Evolutionary conservation across 768 basidiomycete species (phyloP).

Genomic region (Tulasnella sp.): DNA sequence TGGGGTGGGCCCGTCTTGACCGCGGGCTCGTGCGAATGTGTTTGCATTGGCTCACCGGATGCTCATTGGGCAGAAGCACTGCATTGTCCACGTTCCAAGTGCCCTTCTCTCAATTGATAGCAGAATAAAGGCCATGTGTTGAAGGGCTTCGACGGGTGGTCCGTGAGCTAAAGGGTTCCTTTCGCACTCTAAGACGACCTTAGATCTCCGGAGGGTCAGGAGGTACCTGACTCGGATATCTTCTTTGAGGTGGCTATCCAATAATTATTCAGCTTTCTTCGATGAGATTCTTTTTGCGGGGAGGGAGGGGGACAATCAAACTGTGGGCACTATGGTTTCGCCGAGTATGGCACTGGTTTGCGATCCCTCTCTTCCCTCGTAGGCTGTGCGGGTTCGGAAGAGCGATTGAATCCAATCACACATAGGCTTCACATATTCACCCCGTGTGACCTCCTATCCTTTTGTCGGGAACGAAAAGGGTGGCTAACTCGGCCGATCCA

Average conservation of each 20-base stretch:
- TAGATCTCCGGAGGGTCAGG: not conserved
- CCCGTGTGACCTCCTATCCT: conserved; percentile 9
- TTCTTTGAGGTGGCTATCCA: not conserved
- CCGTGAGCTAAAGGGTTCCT: not conserved
- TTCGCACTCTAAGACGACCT: not conserved
- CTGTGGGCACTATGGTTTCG: not conserved
- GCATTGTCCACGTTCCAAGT: not conserved
- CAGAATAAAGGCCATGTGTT: not conserved
- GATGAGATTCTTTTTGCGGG: not conserved
- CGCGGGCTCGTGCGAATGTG: not conserved
- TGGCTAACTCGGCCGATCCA: not conserved
- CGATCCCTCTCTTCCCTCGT: not conserved
- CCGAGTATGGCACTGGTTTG: conserved; percentile 5
- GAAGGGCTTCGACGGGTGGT: not conserved
- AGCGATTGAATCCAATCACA: conserved; percentile 3
- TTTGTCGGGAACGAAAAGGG: not conserved
- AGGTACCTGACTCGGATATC: not conserved
- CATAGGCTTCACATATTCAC: not conserved
- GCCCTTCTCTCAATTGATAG: not conserved
- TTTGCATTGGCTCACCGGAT: not conserved
- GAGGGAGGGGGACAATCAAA: not conserved
- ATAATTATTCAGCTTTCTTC: not conserved
- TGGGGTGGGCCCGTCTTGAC: not conserved
- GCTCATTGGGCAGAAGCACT: not conserved
- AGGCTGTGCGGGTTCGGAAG: conserved; percentile 3